Evolutionary conservation across 2,329 filamentous ascomycete species (phyloP), one percentile per base, ranked within the genome.

Genomic region (Didymella keratinophila): DNA sequence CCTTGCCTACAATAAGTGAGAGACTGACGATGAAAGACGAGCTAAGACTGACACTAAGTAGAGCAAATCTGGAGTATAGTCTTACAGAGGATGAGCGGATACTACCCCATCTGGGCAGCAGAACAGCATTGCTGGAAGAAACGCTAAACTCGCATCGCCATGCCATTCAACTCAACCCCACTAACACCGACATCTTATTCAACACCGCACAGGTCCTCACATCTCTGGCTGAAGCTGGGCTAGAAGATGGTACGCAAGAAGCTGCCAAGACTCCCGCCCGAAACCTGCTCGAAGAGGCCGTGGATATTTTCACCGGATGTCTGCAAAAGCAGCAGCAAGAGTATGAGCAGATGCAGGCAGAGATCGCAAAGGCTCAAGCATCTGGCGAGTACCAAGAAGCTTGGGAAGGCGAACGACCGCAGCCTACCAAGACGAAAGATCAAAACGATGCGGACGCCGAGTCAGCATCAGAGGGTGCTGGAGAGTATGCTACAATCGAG

Each of bases 1-100:
- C 75, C 80, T 92, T 34, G 88, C 89, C 11, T 92, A 92, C 73
- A 92, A 92, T 74, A 91, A 90, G 85, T 88, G 75, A 66, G 83
- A 77, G n/a, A n/a, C n/a, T n/a, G n/a, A n/a, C n/a, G n/a, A n/a
- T n/a, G n/a, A n/a, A n/a, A n/a, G n/a, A n/a, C 28, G 11, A 25
- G 37, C 10, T 21, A 11, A 32, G 14, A 5, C 30, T 41, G 16
- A 32, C 2, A 12, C 7, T 2, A 2, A 2, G 5, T 60, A 89
- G 86, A 77, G 89, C 89, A 25, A 83, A 88, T 61, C 81, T 91
- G 30, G 84, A 91, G 72, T 87, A 90, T 69, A 87, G 89, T 70
- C 83, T 91, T 58, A 86, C 87, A 20, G 88, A 90, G 62, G 86
- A 91, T 72, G 83, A 85, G 4, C 82, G 84, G 59, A 78, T 92